Conservation (phyloP, 768 basidiomycete species). For the Paxillus involutus region DNA sequence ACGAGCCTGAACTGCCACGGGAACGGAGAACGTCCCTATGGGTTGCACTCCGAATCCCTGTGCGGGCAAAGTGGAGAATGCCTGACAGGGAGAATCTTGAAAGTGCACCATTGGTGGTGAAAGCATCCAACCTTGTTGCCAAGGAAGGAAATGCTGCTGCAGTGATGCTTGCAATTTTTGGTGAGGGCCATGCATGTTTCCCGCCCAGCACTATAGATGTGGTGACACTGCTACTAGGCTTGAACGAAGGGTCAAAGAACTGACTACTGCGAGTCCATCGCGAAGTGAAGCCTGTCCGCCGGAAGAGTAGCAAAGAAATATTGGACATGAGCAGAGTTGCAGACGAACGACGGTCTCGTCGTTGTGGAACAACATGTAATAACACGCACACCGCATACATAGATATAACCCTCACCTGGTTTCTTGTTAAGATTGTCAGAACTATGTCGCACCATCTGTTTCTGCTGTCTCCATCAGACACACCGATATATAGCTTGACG, state of each 20-base stretch:
- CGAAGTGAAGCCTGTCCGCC: background rate
- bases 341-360: too few relatives aligned
- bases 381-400: too few relatives aligned
- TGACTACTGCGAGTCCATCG: background rate
- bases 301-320: background rate
- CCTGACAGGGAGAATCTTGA: slow-evolving; percentile 2
- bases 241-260: slow-evolving; percentile 1
- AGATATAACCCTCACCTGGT: background rate
- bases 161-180: background rate
- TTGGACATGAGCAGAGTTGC: slow-evolving; percentile 12
- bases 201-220: background rate
- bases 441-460: slow-evolving; percentile 87
- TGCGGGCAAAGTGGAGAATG: slow-evolving; percentile 17
- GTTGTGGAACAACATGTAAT: background rate
- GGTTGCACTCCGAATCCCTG: slow-evolving; percentile 18
- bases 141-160: background rate
- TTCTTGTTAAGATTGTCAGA: background rate
- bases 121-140: background rate
- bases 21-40: slow-evolving; percentile 17
- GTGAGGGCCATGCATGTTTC: background rate
- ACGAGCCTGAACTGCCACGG: slow-evolving; percentile 11
- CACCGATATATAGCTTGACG: slow-evolving; percentile 80
- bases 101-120: background rate
- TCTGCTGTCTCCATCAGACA: slow-evolving; percentile 82
- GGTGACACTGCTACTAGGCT: background rate